Evolutionary conservation across 768 basidiomycete species (phyloP), one percentile per base, ranked within the genome.

Genomic region (Trametes coccinea): DNA sequence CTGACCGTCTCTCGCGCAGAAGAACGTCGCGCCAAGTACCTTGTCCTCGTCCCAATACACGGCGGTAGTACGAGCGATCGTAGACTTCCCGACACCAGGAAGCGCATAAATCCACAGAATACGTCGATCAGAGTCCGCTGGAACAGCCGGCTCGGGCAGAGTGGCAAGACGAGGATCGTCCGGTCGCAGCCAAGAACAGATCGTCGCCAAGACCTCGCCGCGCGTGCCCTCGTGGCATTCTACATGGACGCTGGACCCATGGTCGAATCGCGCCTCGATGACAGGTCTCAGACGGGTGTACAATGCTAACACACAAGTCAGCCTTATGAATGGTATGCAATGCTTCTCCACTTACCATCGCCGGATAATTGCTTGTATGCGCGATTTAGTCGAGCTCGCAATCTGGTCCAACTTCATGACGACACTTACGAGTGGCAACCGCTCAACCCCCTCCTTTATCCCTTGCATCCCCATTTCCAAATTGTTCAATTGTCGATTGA

Each of bases 21-120:
- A 65, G 54, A 65, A 65, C 22, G 47, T 62, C 4, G 64, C 64
- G 14, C 64, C 64, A 6, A 65, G 61, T 16, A 53, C 34, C 5
- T 39, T 27, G 5, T 59, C 50, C 6, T 52, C 41, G 16, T 57
- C 40, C 29, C 31, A 45, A 22, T 44, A 27, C 8, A 59, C 14
- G 14, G 56, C 56, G 43, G 63, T 34, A 6, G 54, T 62, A 9
- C 40, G 52, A 17, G 64, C 61, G 14, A 65, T 29, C 5, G 61
- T 64, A 16, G 62, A 53, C 41, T 65, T 65, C 13, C 64, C 64
- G 13, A 50, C 48, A 7, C 64, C 64, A 3, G 61, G 62, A 39
- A 63, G 33, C 27, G 63, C 61, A 39, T 62, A 51, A 10, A 65
- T 13, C 64, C 64, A 65, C 30, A 50, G 49, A 22, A 65, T 49